phyloP scores from a whole-genome alignment of 306 rosid genomes.

The Chamaecrista fasciculata region DNA sequence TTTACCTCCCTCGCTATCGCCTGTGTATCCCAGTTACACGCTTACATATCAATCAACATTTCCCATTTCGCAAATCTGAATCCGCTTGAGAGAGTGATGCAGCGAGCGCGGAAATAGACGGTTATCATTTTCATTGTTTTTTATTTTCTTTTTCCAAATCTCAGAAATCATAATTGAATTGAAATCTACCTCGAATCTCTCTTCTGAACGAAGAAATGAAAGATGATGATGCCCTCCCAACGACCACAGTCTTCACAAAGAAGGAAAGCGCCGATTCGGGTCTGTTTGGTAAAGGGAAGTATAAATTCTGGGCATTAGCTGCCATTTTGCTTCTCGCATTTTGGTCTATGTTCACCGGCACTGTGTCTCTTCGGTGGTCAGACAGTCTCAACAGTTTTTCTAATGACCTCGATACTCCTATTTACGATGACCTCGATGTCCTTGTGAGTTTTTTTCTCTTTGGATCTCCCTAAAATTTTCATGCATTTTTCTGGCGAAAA shows the following conservation, averaged over 20 bases:
- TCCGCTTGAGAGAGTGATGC: slow-evolving; percentile 26
- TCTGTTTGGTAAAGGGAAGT: slow-evolving; percentile 69
- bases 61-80: slow-evolving; percentile 20
- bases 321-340: slow-evolving; percentile 90
- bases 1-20: neutral
- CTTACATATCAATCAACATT: slow-evolving; percentile 28
- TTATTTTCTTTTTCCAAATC: too few relatives aligned
- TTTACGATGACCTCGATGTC: slow-evolving; percentile 89
- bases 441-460: slow-evolving; percentile 51
- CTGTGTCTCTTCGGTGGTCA: slow-evolving; percentile 95
- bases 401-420: slow-evolving; percentile 54
- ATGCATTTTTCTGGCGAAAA: neutral
- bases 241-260: slow-evolving; percentile 44
- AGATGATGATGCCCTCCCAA: slow-evolving; percentile 86
- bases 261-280: slow-evolving; percentile 66
- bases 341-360: slow-evolving; percentile 98
- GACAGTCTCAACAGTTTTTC: slow-evolving; percentile 74
- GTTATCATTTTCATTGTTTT: neutral
- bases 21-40: slow-evolving; percentile 29
- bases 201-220: slow-evolving; percentile 63
- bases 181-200: neutral
- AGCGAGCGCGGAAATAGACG: neutral
- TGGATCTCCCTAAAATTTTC: slow-evolving; percentile 36
- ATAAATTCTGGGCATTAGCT: slow-evolving; percentile 92
- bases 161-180: neutral